Evolutionary conservation across 331 rosid species (phyloP), one percentile per base, ranked within the genome.

Genomic region (Quercus tomentella): DNA sequence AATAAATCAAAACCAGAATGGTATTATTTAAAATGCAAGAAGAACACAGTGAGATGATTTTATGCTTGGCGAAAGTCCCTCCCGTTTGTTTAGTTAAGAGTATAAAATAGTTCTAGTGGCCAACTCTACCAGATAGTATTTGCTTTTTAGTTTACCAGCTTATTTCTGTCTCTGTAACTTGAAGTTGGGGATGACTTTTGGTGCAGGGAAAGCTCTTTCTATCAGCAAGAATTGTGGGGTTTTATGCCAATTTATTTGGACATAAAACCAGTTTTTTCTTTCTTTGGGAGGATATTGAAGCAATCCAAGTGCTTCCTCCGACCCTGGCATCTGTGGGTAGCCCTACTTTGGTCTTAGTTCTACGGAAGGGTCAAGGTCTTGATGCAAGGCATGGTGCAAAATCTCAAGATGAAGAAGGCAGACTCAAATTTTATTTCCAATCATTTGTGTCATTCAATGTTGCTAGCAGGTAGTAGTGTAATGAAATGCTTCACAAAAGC

Each of bases 201-300:
- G 17, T 80, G 81, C 89, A 95, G 99, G 99, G 99, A 35, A 84
- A 96, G 56, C 78, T 93, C 58, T 95, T 86, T 82, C 88, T 95
- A 72, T 95, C 99, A 1, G 90, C 97, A 43, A 90, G 99, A 83
- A 88, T 89, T 79, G 78, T 95, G 33, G 99, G 99, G 69, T 95
- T 95, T 80, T 86, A 90, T 81, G 86, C 91, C 43, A 91, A 87
- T 79, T 80, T 95, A 25, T 90, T 95, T 75, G 99, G 99, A 78
- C 94, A 93, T 77, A 95, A 93, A 88, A 91, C 97, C 23, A 95
- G 88, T 10, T 88, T 95, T 87, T 95, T 90, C 91, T 88, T 95
- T 77, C 97, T 95, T 35, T 91, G 97, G 96, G 99, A 95, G 79
- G 99, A 95, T 77, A 91, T 95, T 82, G 98, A 93, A 61, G 91